Base-by-base conservation (phyloP, 345 rosid species). In the Conringia planisiliqua region DNA sequence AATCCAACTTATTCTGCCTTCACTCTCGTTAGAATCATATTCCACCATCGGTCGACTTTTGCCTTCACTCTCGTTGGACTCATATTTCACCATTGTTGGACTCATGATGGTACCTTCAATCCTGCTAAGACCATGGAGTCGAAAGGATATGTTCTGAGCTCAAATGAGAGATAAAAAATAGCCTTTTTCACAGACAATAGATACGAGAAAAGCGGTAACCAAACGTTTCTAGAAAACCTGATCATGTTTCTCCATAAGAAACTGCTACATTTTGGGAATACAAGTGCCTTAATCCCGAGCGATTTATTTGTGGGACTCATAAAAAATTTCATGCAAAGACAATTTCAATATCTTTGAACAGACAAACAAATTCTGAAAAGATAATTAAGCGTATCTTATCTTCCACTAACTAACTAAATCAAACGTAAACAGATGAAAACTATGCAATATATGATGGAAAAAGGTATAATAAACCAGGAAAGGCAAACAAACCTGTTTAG, bases 1-100 rank as follows among this genome's bases (percentile, higher is more conserved):
- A 10, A 85, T 58, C 87, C 90, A 87, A 58, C 77, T 67, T 66
- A 75, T 22, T 20, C 68, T 82, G 16, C 85, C 78, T 44, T 72
- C 50, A 8, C 55, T 29, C 29, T 76, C 82, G 51, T 73, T 75
- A 12, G 78, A 63, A 6, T 68, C 55, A 20, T 77, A 54, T n/a
- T 51, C n/a, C 36, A 60, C 79, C 47, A 2, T 3, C 26, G 27
- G 44, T 57, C 16, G 27, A 35, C 27, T 32, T 22, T 22, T 22
- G 1, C 24, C 24, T 22, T 22, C 24, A 22, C 54, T 32, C 27
- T 76, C 82, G 55, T 75, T 75, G 9, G 77, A 62, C 7, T 67
- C 54, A 18, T 77, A 52, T 10, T 59, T 27, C 35, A 59, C 79
- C 62, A 2, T 3, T 35, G 27, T 56, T 57, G 12, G 27, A 35